These are phyloP conservation scores for Pseudocercospora eumusae DNA, from an alignment of 2,329 filamentous ascomycete genomes.

Conservation along the genomic window DNA sequence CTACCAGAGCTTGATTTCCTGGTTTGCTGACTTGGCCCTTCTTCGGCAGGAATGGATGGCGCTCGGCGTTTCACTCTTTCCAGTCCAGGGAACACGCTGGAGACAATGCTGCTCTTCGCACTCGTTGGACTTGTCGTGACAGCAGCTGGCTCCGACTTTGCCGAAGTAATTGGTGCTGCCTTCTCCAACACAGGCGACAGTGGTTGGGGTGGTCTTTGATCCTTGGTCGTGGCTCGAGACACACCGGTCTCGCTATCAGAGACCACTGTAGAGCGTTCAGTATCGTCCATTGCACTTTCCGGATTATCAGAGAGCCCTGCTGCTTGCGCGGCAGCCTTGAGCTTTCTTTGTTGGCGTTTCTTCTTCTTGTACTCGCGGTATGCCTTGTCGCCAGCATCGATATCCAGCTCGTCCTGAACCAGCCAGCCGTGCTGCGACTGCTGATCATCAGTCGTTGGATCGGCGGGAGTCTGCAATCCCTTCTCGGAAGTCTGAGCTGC, in stretches of 20 bases:
- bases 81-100: slow-evolving; percentile 30
- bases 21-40: slow-evolving; percentile 3
- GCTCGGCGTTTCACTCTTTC: slow-evolving; percentile 32
- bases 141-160: background rate
- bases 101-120: slow-evolving; percentile 27
- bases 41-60: slow-evolving; percentile 13
- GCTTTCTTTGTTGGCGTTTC: slow-evolving; percentile 38
- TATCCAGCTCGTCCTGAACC: slow-evolving; percentile 36
- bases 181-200: background rate
- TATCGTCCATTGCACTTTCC: slow-evolving; percentile 38
- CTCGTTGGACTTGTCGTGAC: slow-evolving; percentile 11
- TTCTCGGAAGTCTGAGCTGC: slow-evolving; percentile 7
- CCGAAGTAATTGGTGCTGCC: background rate
- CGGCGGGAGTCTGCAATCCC: background rate
- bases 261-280: slow-evolving; percentile 24
- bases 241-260: slow-evolving; percentile 24
- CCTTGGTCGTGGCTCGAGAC: slow-evolving; percentile 12
- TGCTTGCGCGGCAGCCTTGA: slow-evolving; percentile 27
- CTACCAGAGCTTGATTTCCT: slow-evolving; percentile 14
- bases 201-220: background rate
- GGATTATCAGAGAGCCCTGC: slow-evolving; percentile 24
- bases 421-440: slow-evolving; percentile 19
- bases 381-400: slow-evolving; percentile 40
- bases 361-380: slow-evolving; percentile 41
- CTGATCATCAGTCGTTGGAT: slow-evolving; percentile 2